phyloP scores from a whole-genome alignment of 768 basidiomycete genomes.

The Boletus speciosus region DNA sequence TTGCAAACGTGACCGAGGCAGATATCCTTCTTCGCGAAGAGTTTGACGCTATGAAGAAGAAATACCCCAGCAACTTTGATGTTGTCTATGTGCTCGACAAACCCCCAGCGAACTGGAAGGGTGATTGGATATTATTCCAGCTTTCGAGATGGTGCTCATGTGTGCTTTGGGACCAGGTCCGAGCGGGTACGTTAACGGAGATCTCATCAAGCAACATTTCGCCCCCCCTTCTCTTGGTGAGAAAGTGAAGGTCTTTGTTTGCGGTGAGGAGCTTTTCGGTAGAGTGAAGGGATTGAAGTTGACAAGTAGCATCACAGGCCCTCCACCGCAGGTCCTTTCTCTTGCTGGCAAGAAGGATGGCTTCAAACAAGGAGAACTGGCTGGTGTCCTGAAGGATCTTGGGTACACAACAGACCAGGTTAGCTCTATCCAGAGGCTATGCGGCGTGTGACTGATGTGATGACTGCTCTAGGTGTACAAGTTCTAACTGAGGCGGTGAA shows the following conservation, averaged over 20 bases:
- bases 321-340: conserved; percentile 85
- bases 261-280: conserved; percentile 52
- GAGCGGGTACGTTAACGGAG: conserved; percentile 70
- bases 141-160: conserved; percentile 3
- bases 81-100: conserved; percentile 88
- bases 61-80: conserved; percentile 69
- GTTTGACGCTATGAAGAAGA: conserved; percentile 65
- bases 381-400: conserved; percentile 79
- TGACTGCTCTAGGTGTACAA: conserved; percentile 37
- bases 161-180: conserved; percentile 39
- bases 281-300: background rate
- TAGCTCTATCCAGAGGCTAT: background rate
- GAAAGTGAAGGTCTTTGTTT: conserved; percentile 87
- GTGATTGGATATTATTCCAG: conserved; percentile 34
- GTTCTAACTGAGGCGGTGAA: conserved; percentile 25
- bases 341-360: conserved; percentile 88
- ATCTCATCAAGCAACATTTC: conserved; percentile 72
- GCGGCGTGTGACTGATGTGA: conserved; percentile 1
- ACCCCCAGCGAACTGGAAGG: conserved; percentile 54
- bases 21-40: conserved; percentile 88
- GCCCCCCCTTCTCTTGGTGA: conserved; percentile 59
- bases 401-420: conserved; percentile 89
- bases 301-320: conserved; percentile 39
- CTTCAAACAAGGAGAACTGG: conserved; percentile 78
- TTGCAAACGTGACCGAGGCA: conserved; percentile 82